Percentiles rank a stretch among this genome's conserved stretches.
These are phyloP conservation scores for Phellinidium pouzarii DNA, from an alignment of 1,284 basidiomycete genomes.

Conservation along the genomic window DNA sequence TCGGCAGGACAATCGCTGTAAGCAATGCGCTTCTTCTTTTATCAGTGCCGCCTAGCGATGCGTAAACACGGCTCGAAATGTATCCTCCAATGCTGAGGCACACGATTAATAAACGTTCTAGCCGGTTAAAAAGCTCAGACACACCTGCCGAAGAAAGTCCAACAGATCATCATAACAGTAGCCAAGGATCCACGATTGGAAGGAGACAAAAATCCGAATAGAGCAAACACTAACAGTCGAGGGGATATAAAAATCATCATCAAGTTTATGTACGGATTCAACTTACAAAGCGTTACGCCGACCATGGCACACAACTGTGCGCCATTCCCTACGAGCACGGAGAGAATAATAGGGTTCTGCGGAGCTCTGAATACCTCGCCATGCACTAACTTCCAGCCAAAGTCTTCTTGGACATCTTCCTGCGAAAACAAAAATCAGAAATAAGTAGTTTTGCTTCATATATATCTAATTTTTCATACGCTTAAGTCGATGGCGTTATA, in stretches of 20 bases:
- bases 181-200: slow-evolving; percentile 93
- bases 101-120: neutral
- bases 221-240: slow-evolving; percentile 69
- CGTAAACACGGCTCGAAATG: slow-evolving; percentile 79
- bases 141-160: slow-evolving; percentile 87
- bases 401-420: slow-evolving; percentile 98
- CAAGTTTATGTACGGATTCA: neutral
- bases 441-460: neutral
- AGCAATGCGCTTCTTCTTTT: slow-evolving; percentile 81
- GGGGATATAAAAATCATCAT: neutral
- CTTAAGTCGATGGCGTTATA: slow-evolving; percentile 94
- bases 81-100: slow-evolving; percentile 76
- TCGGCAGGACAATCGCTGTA: slow-evolving; percentile 86
- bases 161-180: slow-evolving; percentile 94
- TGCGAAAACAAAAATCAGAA: slow-evolving; percentile 26
- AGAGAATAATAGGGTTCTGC: slow-evolving; percentile 69
- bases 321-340: slow-evolving; percentile 87
- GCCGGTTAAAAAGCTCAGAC: slow-evolving; percentile 21
- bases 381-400: slow-evolving; percentile 96
- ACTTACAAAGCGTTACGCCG: slow-evolving; percentile 73
- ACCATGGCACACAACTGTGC: slow-evolving; percentile 88
- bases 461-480: slow-evolving; percentile 43
- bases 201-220: slow-evolving; percentile 96
- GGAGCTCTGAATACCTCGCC: slow-evolving; percentile 95
- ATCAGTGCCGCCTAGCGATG: slow-evolving; percentile 75